Evolutionary conservation across 208 protist genomes (phyloP).

Genomic region (Angomonas ambiguus): DNA sequence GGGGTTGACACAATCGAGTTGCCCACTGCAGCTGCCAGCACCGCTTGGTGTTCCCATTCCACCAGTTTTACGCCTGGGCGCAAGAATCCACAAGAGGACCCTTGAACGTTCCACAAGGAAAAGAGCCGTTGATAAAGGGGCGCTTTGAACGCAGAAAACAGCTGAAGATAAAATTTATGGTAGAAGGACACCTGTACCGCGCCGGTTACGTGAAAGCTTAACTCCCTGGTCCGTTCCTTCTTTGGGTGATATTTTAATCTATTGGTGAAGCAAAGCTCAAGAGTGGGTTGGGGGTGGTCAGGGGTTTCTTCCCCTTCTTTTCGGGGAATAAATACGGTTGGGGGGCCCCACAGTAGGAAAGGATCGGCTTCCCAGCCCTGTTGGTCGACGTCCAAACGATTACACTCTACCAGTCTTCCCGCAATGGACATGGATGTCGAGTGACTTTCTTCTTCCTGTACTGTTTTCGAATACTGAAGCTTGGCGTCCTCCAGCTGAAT

Average conservation of each 20-base stretch:
- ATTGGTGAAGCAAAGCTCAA: no score
- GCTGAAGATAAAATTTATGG: constrained; percentile 1
- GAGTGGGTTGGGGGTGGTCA: no score
- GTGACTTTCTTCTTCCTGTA: background rate
- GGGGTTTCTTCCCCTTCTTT: no score
- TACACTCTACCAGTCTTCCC: background rate
- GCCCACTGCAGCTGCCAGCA: background rate
- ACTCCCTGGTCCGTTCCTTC: background rate
- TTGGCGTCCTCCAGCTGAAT: background rate
- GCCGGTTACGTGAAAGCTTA: background rate
- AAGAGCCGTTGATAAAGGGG: constrained; percentile 7
- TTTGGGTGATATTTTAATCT: no score
- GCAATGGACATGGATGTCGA: background rate
- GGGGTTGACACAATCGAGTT: background rate
- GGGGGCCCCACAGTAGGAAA: no score
- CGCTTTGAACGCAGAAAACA: background rate
- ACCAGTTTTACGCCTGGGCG: background rate
- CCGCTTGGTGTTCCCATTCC: background rate
- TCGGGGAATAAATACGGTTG: no score
- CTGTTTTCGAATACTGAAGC: background rate
- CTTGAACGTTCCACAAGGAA: background rate
- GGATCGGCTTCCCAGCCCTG: background rate
- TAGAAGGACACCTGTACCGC: constrained; percentile 5
- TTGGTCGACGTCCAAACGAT: background rate
- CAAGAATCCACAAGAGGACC: background rate